Evolutionary conservation across 2,329 filamentous ascomycete genomes (phyloP).

Genomic region (Claviceps fusiformis): DNA sequence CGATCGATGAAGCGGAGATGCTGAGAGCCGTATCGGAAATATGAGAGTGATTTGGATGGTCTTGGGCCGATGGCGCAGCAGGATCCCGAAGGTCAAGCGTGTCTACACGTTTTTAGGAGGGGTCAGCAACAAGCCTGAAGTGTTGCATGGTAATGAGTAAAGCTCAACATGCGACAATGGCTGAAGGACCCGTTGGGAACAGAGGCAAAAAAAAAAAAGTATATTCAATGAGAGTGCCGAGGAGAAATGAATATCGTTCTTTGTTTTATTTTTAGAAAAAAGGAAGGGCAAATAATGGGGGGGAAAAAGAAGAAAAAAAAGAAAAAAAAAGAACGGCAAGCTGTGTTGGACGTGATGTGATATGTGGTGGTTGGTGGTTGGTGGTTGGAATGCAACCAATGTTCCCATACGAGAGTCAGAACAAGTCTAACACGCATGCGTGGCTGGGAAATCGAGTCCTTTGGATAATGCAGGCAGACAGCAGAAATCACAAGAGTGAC

Average conservation of each 20-base stretch:
- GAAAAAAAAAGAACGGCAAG: background rate
- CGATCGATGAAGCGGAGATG: constrained; percentile 35
- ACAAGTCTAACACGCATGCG: background rate
- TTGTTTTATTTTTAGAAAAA: background rate
- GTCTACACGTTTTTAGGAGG: constrained; percentile 37
- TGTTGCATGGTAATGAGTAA: background rate
- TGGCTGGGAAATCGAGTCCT: constrained; percentile 7
- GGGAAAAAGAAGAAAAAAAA: background rate
- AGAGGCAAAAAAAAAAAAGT: background rate
- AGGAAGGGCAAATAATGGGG: background rate
- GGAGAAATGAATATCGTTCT: background rate
- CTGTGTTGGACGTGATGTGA: background rate
- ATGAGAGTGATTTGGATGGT: constrained; percentile 39
- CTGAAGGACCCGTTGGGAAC: background rate
- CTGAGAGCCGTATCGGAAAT: constrained; percentile 24
- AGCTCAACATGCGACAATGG: background rate
- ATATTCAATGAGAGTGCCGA: background rate
- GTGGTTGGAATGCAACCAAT: constrained; percentile 14
- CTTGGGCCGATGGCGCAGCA: constrained; percentile 68
- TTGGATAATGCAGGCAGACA: background rate
- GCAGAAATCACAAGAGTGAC: background rate
- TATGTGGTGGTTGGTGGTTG: constrained; percentile 2
- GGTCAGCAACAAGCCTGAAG: constrained; percentile 3
- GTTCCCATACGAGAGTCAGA: background rate
- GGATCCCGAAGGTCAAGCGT: constrained; percentile 89